Conservation (phyloP, 1,139 yeast species). For the Diutina siamensis region DNA sequence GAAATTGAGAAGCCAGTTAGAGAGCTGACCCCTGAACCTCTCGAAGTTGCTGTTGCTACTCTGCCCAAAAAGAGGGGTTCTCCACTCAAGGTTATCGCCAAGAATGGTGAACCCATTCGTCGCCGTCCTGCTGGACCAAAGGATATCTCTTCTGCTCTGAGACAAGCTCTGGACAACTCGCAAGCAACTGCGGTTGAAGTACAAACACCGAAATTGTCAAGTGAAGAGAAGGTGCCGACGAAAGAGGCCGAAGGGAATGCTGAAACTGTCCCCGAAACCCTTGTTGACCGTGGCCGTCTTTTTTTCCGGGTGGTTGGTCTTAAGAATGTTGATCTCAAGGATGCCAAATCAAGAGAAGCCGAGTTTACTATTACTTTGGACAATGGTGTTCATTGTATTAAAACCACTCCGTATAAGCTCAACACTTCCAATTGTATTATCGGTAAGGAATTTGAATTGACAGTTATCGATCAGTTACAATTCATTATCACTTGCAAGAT, state of each 20-base stretch:
- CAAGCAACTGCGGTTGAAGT: slow-evolving; percentile 7
- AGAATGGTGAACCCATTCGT: slow-evolving; percentile 1
- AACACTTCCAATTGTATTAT: slow-evolving; percentile 31
- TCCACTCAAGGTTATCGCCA: slow-evolving; percentile 3
- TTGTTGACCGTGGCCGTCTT: slow-evolving; percentile 39
- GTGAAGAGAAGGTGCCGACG: too few relatives aligned
- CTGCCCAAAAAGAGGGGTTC: neutral
- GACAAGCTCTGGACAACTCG: slow-evolving; percentile 7
- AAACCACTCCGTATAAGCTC: slow-evolving; percentile 54
- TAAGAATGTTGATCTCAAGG: slow-evolving; percentile 46
- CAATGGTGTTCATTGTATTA: slow-evolving; percentile 80
- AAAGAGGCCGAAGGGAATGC: slow-evolving; percentile 1
- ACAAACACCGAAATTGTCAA: too few relatives aligned
- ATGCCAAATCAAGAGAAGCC: slow-evolving; percentile 43
- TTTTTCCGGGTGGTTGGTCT: slow-evolving; percentile 58
- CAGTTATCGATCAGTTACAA: slow-evolving; percentile 55
- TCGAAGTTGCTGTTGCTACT: neutral
- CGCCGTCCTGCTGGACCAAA: neutral
- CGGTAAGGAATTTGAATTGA: slow-evolving; percentile 77
- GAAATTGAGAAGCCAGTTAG: neutral
- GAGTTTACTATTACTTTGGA: slow-evolving; percentile 65
- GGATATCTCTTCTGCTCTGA: neutral
- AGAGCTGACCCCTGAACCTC: neutral
- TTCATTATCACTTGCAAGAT: slow-evolving; percentile 68
- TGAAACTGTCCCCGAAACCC: neutral